These are phyloP conservation scores for Malus orientalis DNA, from an alignment of 306 rosid species.

Conservation along the genomic window DNA sequence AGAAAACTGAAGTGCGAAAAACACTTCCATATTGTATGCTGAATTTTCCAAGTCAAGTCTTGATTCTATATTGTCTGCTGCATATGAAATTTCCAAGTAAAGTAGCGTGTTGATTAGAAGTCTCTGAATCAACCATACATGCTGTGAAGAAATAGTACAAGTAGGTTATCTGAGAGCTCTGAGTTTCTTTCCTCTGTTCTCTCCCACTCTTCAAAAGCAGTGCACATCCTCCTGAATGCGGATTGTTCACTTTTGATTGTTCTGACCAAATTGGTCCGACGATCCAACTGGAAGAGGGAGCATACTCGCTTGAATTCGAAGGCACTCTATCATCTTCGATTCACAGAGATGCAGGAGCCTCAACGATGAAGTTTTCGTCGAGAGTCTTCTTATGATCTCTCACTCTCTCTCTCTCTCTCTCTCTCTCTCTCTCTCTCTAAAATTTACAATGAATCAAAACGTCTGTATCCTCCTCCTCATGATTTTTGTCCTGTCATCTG, in stretches of 20 bases:
- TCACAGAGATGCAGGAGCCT: background rate
- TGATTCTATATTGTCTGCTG: background rate
- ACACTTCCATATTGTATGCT: too few species aligned
- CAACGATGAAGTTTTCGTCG: background rate
- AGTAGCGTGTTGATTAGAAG: background rate
- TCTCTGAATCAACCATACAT: background rate
- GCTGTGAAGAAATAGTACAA: background rate
- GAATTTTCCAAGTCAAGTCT: background rate
- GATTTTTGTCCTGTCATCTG: background rate
- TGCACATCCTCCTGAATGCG: background rate
- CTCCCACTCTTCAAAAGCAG: too few species aligned
- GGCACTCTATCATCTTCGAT: background rate
- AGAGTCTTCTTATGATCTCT: too few species aligned
- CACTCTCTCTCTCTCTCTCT: too few species aligned
- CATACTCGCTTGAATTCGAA: background rate
- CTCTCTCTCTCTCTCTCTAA: too few species aligned
- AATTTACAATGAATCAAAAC: conserved; percentile 18
- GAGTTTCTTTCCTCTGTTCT: background rate
- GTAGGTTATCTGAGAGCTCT: background rate
- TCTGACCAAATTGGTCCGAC: background rate
- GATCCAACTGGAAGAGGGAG: background rate
- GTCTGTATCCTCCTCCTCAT: background rate
- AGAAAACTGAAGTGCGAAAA: too few species aligned
- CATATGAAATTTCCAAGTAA: background rate
- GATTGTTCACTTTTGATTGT: background rate